phyloP scores from a whole-genome alignment of 1,284 basidiomycete genomes.

The Tylopilus sp. region DNA sequence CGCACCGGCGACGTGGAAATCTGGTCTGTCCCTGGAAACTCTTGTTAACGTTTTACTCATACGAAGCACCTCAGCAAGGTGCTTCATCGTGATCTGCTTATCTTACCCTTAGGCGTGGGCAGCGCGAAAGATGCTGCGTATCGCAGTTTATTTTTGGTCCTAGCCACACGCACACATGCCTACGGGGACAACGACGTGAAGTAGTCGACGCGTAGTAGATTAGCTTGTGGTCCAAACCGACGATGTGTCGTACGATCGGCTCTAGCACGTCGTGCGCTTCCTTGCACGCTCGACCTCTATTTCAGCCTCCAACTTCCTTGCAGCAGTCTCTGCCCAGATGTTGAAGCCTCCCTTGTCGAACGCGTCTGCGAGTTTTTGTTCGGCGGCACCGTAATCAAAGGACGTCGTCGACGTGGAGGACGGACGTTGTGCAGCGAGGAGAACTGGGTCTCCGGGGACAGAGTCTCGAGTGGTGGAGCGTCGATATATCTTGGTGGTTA shows the following conservation, averaged over 20 bases:
- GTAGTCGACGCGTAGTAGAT: background rate
- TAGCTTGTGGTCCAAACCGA: background rate
- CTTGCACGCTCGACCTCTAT: conserved; percentile 39
- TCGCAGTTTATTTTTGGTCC: too few species aligned
- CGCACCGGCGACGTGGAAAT: too few species aligned
- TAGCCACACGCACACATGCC: too few species aligned
- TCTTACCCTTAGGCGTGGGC: too few species aligned
- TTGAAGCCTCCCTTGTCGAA: conserved; percentile 54
- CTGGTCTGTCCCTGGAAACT: too few species aligned
- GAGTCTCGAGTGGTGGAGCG: conserved; percentile 17
- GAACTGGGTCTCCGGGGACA: conserved; percentile 1
- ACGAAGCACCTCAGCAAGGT: too few species aligned
- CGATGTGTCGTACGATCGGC: background rate
- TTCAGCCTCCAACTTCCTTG: conserved; percentile 54
- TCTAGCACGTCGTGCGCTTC: conserved; percentile 1
- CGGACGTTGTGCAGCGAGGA: background rate
- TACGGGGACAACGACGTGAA: background rate
- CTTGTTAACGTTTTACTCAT: too few species aligned
- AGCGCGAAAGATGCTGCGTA: too few species aligned
- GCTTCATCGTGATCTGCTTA: too few species aligned
- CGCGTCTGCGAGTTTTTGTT: conserved; percentile 47
- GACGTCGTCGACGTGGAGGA: background rate
- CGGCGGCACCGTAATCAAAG: conserved; percentile 38
- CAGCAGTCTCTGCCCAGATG: conserved; percentile 47
- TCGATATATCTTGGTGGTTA: conserved; percentile 51